Conservation (phyloP, 345 rosid genomes). For the Linum trigynum region DNA sequence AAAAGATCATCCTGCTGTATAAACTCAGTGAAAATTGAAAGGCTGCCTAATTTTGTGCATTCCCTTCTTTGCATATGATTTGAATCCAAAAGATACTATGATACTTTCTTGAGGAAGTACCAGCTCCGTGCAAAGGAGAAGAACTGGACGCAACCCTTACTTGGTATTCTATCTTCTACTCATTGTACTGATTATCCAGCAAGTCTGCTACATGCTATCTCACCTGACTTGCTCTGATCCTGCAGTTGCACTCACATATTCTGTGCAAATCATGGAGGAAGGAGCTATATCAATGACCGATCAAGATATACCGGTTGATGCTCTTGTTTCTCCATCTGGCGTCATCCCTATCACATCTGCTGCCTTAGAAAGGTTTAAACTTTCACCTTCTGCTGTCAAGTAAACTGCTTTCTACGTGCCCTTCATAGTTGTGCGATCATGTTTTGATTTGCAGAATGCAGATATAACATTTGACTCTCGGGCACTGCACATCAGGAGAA, state of each 20-base stretch:
- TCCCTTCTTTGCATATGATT: conserved; percentile 17
- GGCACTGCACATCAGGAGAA: too few relatives aligned
- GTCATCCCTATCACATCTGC: conserved; percentile 45
- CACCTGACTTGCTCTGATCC: neutral
- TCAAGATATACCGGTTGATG: conserved; percentile 57
- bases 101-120: conserved; percentile 65
- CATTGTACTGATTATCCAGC: neutral
- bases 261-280: conserved; percentile 68
- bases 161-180: conserved; percentile 33
- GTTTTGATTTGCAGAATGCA: too few relatives aligned
- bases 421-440: too few relatives aligned
- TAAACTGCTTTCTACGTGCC: too few relatives aligned
- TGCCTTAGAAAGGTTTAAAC: conserved; percentile 47
- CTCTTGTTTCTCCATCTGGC: conserved; percentile 72
- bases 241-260: conserved; percentile 89
- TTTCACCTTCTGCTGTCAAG: too few relatives aligned
- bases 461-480: too few relatives aligned
- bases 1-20: neutral
- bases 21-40: neutral
- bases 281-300: conserved; percentile 54
- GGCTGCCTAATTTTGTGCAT: conserved; percentile 6
- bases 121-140: conserved; percentile 58
- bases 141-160: conserved; percentile 66
- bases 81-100: conserved; percentile 53
- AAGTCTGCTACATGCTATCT: neutral